Conservation (phyloP, 202 grass and related monocot genomes). For the Zoysia matrella region DNA sequence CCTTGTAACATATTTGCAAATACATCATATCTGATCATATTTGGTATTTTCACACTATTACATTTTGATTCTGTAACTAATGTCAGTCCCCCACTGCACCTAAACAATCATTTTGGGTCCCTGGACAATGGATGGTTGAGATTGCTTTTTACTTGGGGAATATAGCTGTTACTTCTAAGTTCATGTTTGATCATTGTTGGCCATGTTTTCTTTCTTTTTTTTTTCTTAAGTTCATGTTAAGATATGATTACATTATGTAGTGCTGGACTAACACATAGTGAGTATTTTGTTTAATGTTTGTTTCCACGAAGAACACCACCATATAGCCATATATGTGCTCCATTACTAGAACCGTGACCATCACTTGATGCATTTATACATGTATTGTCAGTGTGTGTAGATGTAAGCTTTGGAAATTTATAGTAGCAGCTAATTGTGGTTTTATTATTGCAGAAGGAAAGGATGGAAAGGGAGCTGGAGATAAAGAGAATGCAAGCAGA, state of each 20-base stretch:
- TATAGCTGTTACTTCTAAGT: too few species aligned
- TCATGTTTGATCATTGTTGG: too few species aligned
- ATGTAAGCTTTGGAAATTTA: neutral
- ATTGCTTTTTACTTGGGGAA: neutral
- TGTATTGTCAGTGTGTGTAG: neutral
- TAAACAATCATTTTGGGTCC: neutral
- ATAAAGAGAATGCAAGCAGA: conserved; percentile 74
- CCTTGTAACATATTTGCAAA: conserved; percentile 4
- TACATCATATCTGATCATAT: neutral
- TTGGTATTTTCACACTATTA: neutral
- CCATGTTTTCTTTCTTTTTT: too few species aligned
- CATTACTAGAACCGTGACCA: neutral
- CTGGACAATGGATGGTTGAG: neutral
- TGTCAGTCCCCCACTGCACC: neutral
- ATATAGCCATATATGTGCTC: neutral
- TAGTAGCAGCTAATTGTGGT: neutral
- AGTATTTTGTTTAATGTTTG: too few species aligned
- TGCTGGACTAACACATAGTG: neutral
- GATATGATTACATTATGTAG: conserved; percentile 3
- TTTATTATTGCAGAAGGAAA: conserved; percentile 56
- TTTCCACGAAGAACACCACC: conserved; percentile 22
- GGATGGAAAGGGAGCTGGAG: conserved; percentile 72
- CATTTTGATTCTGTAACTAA: neutral
- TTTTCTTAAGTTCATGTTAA: conserved; percentile 8
- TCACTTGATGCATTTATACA: neutral